Evolutionary conservation across 192 early-diverging fungal species (phyloP), one percentile per base, ranked within the genome.

Genomic region (Obelidium mucronatum): DNA sequence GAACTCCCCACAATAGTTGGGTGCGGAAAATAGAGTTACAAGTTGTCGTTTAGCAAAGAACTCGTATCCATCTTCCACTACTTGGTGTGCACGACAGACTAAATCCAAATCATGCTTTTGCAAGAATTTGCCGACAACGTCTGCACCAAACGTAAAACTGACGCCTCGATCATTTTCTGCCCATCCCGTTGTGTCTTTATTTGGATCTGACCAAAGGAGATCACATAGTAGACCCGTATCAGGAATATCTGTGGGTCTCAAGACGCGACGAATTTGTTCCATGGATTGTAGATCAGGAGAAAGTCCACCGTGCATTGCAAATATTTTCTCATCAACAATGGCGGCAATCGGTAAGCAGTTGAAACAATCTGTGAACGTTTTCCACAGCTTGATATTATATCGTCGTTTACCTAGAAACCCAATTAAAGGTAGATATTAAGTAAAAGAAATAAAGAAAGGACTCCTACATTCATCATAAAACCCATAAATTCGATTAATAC

Each of bases 371-470:
- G 95, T 98, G 77, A 98, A 98, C 22, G 94, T 97, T 83, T 98
- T 98, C 97, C 97, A 98, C 62, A 98, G 85, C 83, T 96, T 96
- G 86, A 97, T 97, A 86, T 98, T 97, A 86, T 97, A 97, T 68
- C 97, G 84, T 79, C 97, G 86, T 81, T 98, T 98, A 83, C 94
- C 93, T 94, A 31, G 5, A 35, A 65, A 0, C 1, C 26, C 62
- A 64, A 33, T 22, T 8, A 11, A 40, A 31, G 26, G 26, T 65
- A 15, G 39, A 65, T 53, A 35, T 55, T 63, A 40, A 82, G 53
- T n/a, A 72, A 8, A 56, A 13, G 5, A 33, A 35, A 28, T 37
- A 81, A 11, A 80, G 79, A 40, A 6, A 75, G 17, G 24, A 36
- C 15, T 59, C 86, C 78, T 84, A 95, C 97, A 96, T 84, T 98